Conservation (phyloP, 441 rosid species). For the Adansonia madagascariensis region DNA sequence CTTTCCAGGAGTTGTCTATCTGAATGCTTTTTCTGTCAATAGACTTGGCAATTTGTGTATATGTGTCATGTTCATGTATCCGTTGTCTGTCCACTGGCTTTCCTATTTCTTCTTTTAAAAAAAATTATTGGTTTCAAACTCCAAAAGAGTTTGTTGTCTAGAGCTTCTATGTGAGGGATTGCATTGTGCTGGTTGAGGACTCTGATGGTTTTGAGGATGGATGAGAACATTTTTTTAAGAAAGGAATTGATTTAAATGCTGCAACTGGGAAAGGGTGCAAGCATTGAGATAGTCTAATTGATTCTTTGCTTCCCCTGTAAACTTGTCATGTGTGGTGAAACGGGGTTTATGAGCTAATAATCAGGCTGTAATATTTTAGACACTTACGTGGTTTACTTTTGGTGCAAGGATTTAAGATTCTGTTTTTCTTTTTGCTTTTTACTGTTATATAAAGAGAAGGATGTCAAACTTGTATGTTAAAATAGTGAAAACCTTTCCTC, state of each 20-base stretch:
- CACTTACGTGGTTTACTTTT: background rate
- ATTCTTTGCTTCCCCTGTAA: background rate
- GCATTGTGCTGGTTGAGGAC: background rate
- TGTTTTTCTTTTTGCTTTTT: background rate
- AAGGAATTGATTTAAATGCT: background rate
- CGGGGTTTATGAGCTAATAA: background rate
- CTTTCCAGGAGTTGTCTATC: background rate
- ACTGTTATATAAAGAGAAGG: background rate
- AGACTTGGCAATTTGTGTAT: background rate
- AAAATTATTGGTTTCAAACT: background rate
- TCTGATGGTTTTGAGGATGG: background rate
- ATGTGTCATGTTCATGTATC: background rate
- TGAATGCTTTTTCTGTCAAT: background rate
- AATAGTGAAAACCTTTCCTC: background rate
- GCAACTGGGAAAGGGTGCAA: constrained; percentile 5
- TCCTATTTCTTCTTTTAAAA: too few species aligned
- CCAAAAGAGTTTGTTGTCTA: background rate
- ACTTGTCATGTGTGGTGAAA: background rate
- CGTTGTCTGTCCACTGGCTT: too few species aligned
- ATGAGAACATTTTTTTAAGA: background rate
- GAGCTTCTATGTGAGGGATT: constrained; percentile 3
- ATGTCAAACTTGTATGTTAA: background rate
- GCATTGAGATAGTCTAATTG: background rate
- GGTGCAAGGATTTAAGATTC: background rate
- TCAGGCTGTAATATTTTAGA: background rate